These are phyloP conservation scores for Penicillium sp. DNA, from an alignment of 2,329 filamentous ascomycete species.

Conservation along the genomic window DNA sequence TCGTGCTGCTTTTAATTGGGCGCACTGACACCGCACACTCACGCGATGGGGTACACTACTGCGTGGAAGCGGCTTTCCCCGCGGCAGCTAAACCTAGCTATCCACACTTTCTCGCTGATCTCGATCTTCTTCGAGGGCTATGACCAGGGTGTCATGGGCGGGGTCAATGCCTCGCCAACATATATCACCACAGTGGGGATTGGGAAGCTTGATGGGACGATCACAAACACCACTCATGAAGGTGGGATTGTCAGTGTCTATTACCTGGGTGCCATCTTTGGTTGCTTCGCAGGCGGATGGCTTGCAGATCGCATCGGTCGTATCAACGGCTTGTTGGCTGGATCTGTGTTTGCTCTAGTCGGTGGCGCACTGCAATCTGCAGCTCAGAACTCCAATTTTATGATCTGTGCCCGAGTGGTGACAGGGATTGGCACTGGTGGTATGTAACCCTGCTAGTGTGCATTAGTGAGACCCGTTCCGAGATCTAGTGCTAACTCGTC, in stretches of 20 bases:
- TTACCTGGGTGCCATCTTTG: conserved; percentile 54
- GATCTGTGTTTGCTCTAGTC: conserved; percentile 50
- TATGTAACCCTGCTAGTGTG: conserved; percentile 16
- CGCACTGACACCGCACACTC: background rate
- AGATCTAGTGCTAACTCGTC: background rate
- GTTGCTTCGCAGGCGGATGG: conserved; percentile 53
- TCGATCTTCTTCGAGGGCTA: conserved; percentile 49
- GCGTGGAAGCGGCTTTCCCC: conserved; percentile 47
- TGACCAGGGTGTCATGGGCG: conserved; percentile 58
- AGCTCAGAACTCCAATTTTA: conserved; percentile 49
- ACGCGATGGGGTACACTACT: conserved; percentile 41
- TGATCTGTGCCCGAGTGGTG: conserved; percentile 52
- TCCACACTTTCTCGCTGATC: conserved; percentile 34
- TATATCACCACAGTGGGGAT: conserved; percentile 47
- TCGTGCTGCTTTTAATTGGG: background rate
- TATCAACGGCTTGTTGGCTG: conserved; percentile 52
- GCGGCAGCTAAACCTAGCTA: conserved; percentile 44
- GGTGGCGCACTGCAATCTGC: conserved; percentile 53
- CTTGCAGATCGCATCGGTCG: conserved; percentile 57
- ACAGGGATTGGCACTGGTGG: conserved; percentile 56
- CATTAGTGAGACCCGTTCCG: conserved; percentile 5
- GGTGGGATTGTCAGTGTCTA: conserved; percentile 57
- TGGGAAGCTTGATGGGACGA: conserved; percentile 45
- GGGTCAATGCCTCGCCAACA: conserved; percentile 45
- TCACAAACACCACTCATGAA: conserved; percentile 52